Conservation (phyloP, 805 yeast species). For the Saccharomycopsis malanga region DNA sequence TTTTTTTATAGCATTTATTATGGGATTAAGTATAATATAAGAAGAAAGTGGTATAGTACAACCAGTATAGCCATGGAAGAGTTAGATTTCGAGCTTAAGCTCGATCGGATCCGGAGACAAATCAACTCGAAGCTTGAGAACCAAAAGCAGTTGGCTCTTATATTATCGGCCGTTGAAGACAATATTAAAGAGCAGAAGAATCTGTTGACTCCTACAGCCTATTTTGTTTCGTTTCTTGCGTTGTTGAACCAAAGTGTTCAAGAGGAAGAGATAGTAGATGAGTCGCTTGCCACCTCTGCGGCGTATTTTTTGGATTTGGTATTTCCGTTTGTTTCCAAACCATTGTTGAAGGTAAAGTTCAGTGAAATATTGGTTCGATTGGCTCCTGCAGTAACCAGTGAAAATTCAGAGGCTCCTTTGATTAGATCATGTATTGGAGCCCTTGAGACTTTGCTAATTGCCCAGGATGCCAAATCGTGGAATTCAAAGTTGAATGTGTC, state of each 20-base stretch:
- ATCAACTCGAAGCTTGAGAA: slow-evolving; percentile 73
- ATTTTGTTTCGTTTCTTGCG: slow-evolving; percentile 77
- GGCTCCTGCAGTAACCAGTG: slow-evolving; percentile 70
- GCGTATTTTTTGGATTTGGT: slow-evolving; percentile 77
- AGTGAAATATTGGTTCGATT: slow-evolving; percentile 69
- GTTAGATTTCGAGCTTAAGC: slow-evolving; percentile 50
- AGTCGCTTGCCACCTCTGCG: slow-evolving; percentile 62
- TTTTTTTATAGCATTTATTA: too few relatives aligned
- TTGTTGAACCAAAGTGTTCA: slow-evolving; percentile 66
- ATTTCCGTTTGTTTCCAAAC: slow-evolving; percentile 63
- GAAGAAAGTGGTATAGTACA: too few relatives aligned
- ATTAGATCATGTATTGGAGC: slow-evolving; percentile 81
- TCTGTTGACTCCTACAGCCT: slow-evolving; percentile 64
- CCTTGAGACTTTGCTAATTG: slow-evolving; percentile 66
- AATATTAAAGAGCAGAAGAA: slow-evolving; percentile 63
- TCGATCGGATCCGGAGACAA: slow-evolving; percentile 65
- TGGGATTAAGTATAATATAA: too few relatives aligned
- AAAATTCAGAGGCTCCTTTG: slow-evolving; percentile 70
- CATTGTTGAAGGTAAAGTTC: slow-evolving; percentile 66
- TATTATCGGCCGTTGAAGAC: slow-evolving; percentile 86
- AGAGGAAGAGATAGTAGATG: slow-evolving; percentile 47
- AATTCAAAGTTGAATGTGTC: slow-evolving; percentile 41
- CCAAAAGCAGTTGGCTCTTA: slow-evolving; percentile 78
- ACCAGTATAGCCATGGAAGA: too few relatives aligned
- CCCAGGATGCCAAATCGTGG: slow-evolving; percentile 84